Base-by-base conservation (phyloP, 2,329 filamentous ascomycete genomes). In the Xylariaceae sp. region DNA sequence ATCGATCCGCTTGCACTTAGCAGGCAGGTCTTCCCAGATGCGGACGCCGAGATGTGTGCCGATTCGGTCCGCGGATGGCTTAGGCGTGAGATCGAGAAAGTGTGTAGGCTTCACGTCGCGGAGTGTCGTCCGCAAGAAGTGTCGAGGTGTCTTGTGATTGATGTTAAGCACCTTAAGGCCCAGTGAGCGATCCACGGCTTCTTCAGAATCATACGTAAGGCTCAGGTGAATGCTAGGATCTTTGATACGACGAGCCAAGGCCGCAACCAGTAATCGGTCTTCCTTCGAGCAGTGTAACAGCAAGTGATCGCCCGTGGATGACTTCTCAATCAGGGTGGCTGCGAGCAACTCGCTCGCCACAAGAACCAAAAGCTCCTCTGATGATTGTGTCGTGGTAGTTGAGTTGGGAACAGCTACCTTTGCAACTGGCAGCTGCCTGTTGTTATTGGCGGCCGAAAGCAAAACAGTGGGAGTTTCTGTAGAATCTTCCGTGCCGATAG, bases 341-440 rank as follows among this genome's bases (percentile, higher is more conserved):
- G 48, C 48, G 5, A 51, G 39, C 2, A 51, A 11, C 44, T 51
- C 48, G n/a, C 48, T 44, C 15, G 39, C 14, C 19, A 47, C 18
- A 18, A 22, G 11, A 7, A 31, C 17, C 11, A 49, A 22, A 7
- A 49, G 11, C 18, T 12, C 9, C 11, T 44, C 33, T 9, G 18
- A 14, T 9, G 44, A 40, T 1, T 14, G 17, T 6, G 33, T 22
- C 7, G 14, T 27, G 12, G 14, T 14, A n/a, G n/a, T n/a, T n/a
- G n/a, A n/a, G 33, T 22, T 27, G 18, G 33, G 19, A 36, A 35
- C 42, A 15, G 45, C 3, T 6, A n/a, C 38, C 27, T 32, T 47
- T 14, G 45, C 45, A 33, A 47, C 38, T 31, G 63, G 57, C 1
- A 56, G 52, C 44, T 63, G 54, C 11, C 58, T 49, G 43, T 32